These are phyloP conservation scores for Saccharomycopsis amapae DNA, from an alignment of 805 yeast species.

Conservation along the genomic window DNA sequence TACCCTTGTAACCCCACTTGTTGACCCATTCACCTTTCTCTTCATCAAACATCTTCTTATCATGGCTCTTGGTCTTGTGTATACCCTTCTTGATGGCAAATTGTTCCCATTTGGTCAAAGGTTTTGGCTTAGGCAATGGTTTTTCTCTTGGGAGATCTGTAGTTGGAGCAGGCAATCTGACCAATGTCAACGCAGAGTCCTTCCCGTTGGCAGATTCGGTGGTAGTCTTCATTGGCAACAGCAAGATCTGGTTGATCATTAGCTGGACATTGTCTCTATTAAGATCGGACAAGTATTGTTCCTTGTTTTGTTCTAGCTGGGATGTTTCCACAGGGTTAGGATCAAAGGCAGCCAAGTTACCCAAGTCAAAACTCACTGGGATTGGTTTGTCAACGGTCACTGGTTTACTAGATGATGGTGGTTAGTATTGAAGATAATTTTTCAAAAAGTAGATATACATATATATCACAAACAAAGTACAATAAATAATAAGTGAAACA, in stretches of 20 bases:
- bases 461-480: no score
- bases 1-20: conserved; percentile 97
- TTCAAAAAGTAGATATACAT: no score
- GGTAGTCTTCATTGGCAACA: conserved; percentile 83
- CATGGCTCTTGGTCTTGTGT: conserved; percentile 79
- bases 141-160: conserved; percentile 90
- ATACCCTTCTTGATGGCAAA: conserved; percentile 96
- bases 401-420: conserved; percentile 42
- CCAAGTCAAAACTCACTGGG: conserved; percentile 84
- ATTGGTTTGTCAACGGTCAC: conserved; percentile 87
- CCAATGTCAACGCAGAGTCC: conserved; percentile 69
- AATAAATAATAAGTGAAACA: no score
- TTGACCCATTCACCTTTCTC: conserved; percentile 92
- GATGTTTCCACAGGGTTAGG: conserved; percentile 72
- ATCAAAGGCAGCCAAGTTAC: conserved; percentile 86
- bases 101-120: conserved; percentile 92
- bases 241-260: conserved; percentile 80
- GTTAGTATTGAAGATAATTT: no score
- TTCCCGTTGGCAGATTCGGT: conserved; percentile 58
- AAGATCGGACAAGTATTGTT: conserved; percentile 51
- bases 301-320: conserved; percentile 49
- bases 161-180: conserved; percentile 76
- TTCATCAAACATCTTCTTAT: conserved; percentile 86
- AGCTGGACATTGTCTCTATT: conserved; percentile 93
- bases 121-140: conserved; percentile 86